Evolutionary conservation across 108 stramenopile species (phyloP).

Genomic region (Nitzschia sp.): DNA sequence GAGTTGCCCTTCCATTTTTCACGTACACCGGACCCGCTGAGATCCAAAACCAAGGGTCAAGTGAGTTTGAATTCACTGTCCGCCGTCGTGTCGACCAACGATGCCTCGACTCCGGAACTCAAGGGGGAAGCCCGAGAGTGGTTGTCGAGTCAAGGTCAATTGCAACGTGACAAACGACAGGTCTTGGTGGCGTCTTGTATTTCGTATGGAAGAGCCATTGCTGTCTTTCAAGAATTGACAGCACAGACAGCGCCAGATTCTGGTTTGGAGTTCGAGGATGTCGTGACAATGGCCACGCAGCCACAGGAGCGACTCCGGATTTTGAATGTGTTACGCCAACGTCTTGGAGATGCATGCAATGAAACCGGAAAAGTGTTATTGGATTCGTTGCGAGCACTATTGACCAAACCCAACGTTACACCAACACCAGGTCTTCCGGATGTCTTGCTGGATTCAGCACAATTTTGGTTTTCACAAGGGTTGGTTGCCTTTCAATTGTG

Average conservation of each 20-base stretch:
- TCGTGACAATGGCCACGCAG: not conserved
- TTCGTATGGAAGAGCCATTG: conserved; percentile 64
- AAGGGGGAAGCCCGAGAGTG: conserved; percentile 43
- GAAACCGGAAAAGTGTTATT: conserved; percentile 79
- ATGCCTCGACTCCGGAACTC: conserved; percentile 25
- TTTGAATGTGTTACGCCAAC: conserved; percentile 56
- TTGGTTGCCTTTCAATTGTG: conserved; percentile 59
- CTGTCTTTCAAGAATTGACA: conserved; percentile 39
- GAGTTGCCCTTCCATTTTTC: conserved; percentile 11
- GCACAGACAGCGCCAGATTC: not conserved
- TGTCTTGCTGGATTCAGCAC: conserved; percentile 64
- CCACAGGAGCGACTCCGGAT: conserved; percentile 3
- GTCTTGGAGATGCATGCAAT: conserved; percentile 87
- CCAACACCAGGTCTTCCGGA: conserved; percentile 29
- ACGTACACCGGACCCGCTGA: conserved; percentile 3
- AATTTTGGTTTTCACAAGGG: conserved; percentile 78
- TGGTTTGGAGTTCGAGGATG: not conserved
- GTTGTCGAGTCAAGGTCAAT: conserved; percentile 50
- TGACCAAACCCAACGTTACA: conserved; percentile 22
- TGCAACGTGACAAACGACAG: conserved; percentile 64
- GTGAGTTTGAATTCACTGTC: conserved; percentile 23
- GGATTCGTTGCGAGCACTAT: conserved; percentile 49
- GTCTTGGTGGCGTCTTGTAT: conserved; percentile 77
- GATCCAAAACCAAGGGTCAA: conserved; percentile 22
- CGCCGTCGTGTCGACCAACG: conserved; percentile 11